Percentiles rank a stretch among this genome's conserved stretches.
Conservation (phyloP, 73 alveolate species). For the Durusdinium trenchii region DNA sequence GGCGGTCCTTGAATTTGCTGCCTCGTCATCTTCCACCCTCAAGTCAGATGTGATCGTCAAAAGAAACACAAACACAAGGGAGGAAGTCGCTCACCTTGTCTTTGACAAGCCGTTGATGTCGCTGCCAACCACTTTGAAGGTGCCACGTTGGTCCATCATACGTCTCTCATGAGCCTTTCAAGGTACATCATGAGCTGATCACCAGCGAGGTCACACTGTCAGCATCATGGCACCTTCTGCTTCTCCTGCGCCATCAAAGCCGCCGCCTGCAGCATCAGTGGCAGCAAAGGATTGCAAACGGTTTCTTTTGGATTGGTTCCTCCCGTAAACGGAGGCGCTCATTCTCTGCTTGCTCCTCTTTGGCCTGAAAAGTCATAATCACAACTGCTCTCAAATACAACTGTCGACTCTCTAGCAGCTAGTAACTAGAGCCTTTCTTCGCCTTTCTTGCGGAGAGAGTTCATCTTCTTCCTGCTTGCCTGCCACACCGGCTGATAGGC, state of each 20-base stretch:
- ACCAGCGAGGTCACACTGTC: too few species aligned
- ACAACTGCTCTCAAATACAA: too few species aligned
- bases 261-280: background rate
- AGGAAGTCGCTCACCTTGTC: background rate
- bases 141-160: constrained; percentile 15
- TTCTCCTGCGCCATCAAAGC: background rate
- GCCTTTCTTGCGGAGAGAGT: constrained; percentile 20
- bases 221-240: background rate
- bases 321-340: background rate
- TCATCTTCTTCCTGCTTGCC: constrained; percentile 40
- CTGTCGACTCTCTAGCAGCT: too few species aligned
- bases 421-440: background rate
- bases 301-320: background rate
- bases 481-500: too few species aligned
- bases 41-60: background rate
- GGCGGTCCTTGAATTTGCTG: background rate
- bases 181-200: background rate
- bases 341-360: constrained; percentile 1
- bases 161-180: constrained; percentile 31
- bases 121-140: constrained; percentile 21
- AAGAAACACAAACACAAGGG: background rate
- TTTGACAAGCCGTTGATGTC: constrained; percentile 22
- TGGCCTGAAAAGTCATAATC: too few species aligned
- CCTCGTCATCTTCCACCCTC: constrained; percentile 5
- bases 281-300: background rate